Evolutionary conservation across 352 stramenopile genomes (phyloP), one percentile per base, ranked within the genome.

Genomic region (Phytopythium kandeliae): DNA sequence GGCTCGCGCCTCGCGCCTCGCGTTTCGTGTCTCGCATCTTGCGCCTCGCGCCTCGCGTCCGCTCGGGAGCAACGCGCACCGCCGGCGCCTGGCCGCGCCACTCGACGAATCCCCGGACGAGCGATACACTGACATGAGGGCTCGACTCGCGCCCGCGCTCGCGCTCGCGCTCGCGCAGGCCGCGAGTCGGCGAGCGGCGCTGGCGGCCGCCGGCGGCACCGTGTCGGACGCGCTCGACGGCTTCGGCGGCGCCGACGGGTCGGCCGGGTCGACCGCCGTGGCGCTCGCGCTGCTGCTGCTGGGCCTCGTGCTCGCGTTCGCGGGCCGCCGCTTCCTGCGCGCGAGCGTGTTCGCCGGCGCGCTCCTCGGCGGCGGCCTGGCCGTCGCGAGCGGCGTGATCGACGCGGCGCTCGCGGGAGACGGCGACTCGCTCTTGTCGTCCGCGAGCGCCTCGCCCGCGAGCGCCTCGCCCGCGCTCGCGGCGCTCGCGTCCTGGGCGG

Each of bases 271-370:
- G 10, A 51, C 24, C 19, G 7, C 41, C n/a, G 19, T 51, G 17
- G 45, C 45, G 28, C 30, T 51, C 0, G 45, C 45, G 19, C 8
- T 51, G 6, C 1, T 51, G 13, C 15, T 34, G n/a, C 19, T 51
- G 28, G 45, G 45, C 5, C 21, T 51, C n/a, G 21, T 26, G 15
- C n/a, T 37, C 12, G 26, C 30, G 4, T 51, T 51, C 31, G 30
- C 31, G 6, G 45, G 45, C 28, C 30, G 19, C 13, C 45, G 45
- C 11, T 38, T 26, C 28, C 45, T 51, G 10, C 45, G 45, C 31
- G 45, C 28, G 28, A 28, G 45, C 28, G 45, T 51, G n/a, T 51
- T 51, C 30, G 7, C 41, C 13, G 45, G 45, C 11, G 45, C 45
- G 28, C 30, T 40, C 7, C 10, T 51, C 0, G 45, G 45, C 19